Evolutionary conservation across 2,329 filamentous ascomycete species (phyloP).

Genomic region (Fusarium sp.): DNA sequence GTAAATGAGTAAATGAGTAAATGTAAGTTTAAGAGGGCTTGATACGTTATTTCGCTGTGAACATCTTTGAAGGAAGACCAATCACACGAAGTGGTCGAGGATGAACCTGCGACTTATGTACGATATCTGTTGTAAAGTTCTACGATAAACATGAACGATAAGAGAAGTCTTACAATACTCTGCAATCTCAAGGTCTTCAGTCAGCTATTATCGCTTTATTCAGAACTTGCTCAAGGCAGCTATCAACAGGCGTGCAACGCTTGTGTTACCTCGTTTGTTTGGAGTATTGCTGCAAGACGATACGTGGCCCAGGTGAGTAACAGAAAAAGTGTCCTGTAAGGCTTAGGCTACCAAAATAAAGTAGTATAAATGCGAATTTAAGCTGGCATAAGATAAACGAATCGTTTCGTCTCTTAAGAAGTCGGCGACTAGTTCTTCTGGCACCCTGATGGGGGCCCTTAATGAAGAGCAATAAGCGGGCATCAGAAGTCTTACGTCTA

Average conservation of each 20-base stretch:
- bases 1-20: background rate
- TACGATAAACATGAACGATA: background rate
- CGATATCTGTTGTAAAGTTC: background rate
- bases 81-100: background rate
- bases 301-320: no score
- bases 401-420: no score
- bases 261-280: background rate
- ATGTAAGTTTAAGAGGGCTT: background rate
- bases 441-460: background rate
- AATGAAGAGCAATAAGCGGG: background rate
- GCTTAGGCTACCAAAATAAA: no score
- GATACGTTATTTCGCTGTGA: background rate
- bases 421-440: no score
- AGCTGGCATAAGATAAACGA: no score
- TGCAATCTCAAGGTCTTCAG: background rate
- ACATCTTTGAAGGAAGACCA: background rate
- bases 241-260: background rate
- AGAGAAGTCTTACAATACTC: background rate
- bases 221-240: background rate
- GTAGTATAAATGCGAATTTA: no score
- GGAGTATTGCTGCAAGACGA: background rate
- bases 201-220: background rate
- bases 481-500: background rate
- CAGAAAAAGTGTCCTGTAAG: no score
- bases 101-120: background rate